These are phyloP conservation scores for Shiraia bambusicola DNA, from an alignment of 2,329 filamentous ascomycete genomes.

Conservation along the genomic window DNA sequence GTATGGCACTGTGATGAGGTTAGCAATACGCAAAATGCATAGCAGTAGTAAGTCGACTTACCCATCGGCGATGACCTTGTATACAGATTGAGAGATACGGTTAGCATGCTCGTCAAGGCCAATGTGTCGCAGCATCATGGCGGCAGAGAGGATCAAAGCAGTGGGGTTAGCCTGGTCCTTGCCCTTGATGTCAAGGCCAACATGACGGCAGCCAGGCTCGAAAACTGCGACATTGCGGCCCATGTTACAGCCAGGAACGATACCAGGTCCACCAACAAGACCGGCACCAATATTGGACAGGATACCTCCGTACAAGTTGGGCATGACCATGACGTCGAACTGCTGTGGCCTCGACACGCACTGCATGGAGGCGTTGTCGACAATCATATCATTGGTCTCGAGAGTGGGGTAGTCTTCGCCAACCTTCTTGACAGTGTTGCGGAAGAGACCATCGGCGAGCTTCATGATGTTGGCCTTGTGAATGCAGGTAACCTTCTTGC, in stretches of 20 bases:
- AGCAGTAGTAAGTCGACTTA: constrained; percentile 50
- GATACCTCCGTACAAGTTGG: constrained; percentile 98
- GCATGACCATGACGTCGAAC: constrained; percentile 99
- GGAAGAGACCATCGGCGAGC: constrained; percentile 97
- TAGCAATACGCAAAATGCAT: constrained; percentile 22
- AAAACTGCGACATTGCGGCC: constrained; percentile 97
- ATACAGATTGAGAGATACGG: constrained; percentile 88
- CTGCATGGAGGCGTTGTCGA: constrained; percentile 99
- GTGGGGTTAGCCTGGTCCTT: constrained; percentile 99
- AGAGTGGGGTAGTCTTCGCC: constrained; percentile 94
- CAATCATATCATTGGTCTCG: constrained; percentile 98
- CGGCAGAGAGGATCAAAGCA: constrained; percentile 88
- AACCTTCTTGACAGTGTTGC: constrained; percentile 91
- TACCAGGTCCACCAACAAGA: constrained; percentile 92
- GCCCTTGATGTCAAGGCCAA: constrained; percentile 98
- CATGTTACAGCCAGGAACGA: constrained; percentile 99
- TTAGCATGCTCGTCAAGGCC: constrained; percentile 98
- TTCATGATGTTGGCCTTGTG: constrained; percentile 99
- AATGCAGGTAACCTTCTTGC: constrained; percentile 99
- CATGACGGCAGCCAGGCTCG: constrained; percentile 98
- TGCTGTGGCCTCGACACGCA: constrained; percentile 94
- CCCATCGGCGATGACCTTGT: constrained; percentile 85
- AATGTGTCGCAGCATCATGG: constrained; percentile 96
- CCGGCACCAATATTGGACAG: constrained; percentile 98
- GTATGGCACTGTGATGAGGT: constrained; percentile 65